phyloP scores from a whole-genome alignment of 257 asterid genomes.

The Cinchona pubescens region DNA sequence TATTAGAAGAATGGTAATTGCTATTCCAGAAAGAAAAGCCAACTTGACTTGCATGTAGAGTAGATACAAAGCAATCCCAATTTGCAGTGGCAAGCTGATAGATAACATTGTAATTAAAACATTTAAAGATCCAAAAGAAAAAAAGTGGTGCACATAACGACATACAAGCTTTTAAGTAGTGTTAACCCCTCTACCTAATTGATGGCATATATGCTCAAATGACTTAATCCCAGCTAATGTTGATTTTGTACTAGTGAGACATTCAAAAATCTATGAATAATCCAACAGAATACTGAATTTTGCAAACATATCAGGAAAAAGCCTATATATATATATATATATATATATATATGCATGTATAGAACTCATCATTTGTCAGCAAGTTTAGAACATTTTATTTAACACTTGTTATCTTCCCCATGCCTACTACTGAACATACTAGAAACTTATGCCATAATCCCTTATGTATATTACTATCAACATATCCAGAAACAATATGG shows the following conservation, averaged over 20 bases:
- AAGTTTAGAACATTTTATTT: neutral
- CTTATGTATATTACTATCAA: too few species aligned
- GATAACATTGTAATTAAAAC: slow-evolving; percentile 24
- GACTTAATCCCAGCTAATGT: neutral
- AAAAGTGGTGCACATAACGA: neutral
- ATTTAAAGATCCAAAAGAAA: neutral
- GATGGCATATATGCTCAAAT: neutral
- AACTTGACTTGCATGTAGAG: slow-evolving; percentile 86
- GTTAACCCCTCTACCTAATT: neutral
- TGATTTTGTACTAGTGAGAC: neutral
- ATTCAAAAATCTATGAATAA: neutral
- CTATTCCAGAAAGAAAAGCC: slow-evolving; percentile 85
- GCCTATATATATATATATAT: too few species aligned
- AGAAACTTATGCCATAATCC: neutral
- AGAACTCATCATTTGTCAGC: neutral
- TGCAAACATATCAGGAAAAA: too few species aligned
- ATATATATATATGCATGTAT: too few species aligned
- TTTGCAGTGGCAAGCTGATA: slow-evolving; percentile 95
- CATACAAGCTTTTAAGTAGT: neutral
- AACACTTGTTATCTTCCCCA: too few species aligned
- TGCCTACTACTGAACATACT: neutral
- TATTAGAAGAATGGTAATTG: slow-evolving; percentile 81
- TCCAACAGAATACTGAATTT: too few species aligned
- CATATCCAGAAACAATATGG: too few species aligned
- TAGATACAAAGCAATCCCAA: slow-evolving; percentile 83